Evolutionary conservation across 306 rosid species (phyloP).

Genomic region (Canavalia gladiata): DNA sequence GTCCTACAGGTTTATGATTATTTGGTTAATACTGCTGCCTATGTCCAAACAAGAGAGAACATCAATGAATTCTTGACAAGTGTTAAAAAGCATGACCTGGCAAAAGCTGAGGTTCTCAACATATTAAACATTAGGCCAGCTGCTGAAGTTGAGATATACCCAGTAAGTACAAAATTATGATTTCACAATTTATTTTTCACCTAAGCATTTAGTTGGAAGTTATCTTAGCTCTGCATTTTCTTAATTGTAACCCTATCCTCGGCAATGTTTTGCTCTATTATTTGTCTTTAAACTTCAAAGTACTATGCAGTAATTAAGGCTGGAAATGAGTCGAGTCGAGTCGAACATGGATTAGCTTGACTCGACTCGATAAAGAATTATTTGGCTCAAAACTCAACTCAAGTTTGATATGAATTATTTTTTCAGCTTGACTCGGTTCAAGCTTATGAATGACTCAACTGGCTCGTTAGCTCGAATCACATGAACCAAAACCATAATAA

Average conservation of each 20-base stretch:
- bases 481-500: no score
- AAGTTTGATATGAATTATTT: no score
- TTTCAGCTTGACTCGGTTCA: no score
- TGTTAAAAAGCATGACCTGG: constrained; percentile 64
- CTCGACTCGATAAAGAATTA: no score
- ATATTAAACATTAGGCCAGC: constrained; percentile 72
- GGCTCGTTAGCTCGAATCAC: no score
- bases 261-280: not conserved
- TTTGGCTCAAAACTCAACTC: no score
- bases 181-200: not conserved
- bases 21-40: constrained; percentile 66
- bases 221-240: constrained; percentile 18
- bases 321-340: no score
- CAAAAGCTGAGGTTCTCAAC: constrained; percentile 81
- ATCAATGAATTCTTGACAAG: constrained; percentile 61
- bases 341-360: no score
- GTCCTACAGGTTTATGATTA: constrained; percentile 72
- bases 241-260: not conserved
- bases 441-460: no score
- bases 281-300: not conserved
- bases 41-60: constrained; percentile 64
- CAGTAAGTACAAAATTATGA: constrained; percentile 51
- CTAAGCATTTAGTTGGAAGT: not conserved
- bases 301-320: no score
- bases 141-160: constrained; percentile 57